These are phyloP conservation scores for Ilex aquifolium DNA, from an alignment of 257 asterid species.

Conservation along the genomic window DNA sequence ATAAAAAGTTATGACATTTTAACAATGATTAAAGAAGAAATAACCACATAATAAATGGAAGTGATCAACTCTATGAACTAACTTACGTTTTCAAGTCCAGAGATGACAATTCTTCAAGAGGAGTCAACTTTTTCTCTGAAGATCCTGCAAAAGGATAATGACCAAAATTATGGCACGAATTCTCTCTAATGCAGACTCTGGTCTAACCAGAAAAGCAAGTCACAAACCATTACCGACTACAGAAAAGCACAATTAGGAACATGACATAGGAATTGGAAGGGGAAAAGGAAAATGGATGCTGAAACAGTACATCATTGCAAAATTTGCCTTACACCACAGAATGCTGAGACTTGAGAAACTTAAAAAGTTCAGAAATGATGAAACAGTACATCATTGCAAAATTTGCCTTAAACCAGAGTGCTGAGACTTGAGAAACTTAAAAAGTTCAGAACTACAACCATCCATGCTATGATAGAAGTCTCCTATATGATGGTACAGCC, in stretches of 20 bases:
- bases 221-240: not conserved
- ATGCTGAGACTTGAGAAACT: too few relatives aligned
- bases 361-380: not conserved
- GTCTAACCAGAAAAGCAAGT: not conserved
- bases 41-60: not conserved
- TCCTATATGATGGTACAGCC: not conserved
- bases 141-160: constrained; percentile 44
- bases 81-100: constrained; percentile 74
- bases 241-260: too few relatives aligned
- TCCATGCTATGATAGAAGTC: not conserved
- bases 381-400: not conserved
- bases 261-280: not conserved
- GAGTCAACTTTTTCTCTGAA: constrained; percentile 51
- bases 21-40: not conserved
- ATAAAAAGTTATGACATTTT: not conserved
- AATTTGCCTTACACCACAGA: not conserved
- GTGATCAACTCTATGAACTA: not conserved
- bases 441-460: not conserved
- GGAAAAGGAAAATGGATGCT: too few relatives aligned
- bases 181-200: not conserved
- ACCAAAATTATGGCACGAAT: not conserved
- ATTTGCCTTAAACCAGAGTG: not conserved
- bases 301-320: not conserved
- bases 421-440: too few relatives aligned
- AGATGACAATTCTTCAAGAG: constrained; percentile 67